Conservation (phyloP, 768 basidiomycete species). For the Hygrocybe coccinea region DNA sequence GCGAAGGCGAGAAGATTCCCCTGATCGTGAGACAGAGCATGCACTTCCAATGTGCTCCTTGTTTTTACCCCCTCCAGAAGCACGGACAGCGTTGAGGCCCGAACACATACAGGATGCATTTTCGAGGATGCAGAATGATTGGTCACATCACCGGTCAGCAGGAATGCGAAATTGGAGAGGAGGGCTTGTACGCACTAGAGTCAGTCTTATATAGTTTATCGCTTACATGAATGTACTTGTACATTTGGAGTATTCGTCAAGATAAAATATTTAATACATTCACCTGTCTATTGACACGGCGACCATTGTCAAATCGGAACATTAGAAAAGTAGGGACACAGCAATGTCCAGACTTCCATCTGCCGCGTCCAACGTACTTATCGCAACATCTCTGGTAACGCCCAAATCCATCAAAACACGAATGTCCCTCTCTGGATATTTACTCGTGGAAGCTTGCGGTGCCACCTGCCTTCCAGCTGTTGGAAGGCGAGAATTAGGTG, state of each 20-base stretch:
- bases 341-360: slow-evolving; percentile 86
- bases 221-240: not conserved
- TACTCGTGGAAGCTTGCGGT: slow-evolving; percentile 22
- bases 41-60: slow-evolving; percentile 65
- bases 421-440: slow-evolving; percentile 59
- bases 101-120: slow-evolving; percentile 92
- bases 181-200: slow-evolving; percentile 71
- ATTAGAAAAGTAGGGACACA: slow-evolving; percentile 76
- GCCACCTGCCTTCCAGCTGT: slow-evolving; percentile 20
- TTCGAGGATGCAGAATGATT: slow-evolving; percentile 81
- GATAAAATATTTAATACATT: no score
- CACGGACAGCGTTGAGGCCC: slow-evolving; percentile 69
- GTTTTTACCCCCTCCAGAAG: slow-evolving; percentile 79
- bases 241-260: no score
- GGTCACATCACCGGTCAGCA: slow-evolving; percentile 73
- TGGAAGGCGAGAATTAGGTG: slow-evolving; percentile 25
- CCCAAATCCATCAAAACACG: slow-evolving; percentile 71
- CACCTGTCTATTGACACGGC: no score
- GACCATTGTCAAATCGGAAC: not conserved
- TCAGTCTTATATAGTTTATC: slow-evolving; percentile 63
- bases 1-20: slow-evolving; percentile 52
- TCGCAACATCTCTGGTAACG: slow-evolving; percentile 69
- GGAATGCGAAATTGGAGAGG: slow-evolving; percentile 90
- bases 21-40: slow-evolving; percentile 58
- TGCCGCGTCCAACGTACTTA: slow-evolving; percentile 69